phyloP scores from a whole-genome alignment of 108 stramenopile genomes.

The Pseudonitzschia delicatissima region DNA sequence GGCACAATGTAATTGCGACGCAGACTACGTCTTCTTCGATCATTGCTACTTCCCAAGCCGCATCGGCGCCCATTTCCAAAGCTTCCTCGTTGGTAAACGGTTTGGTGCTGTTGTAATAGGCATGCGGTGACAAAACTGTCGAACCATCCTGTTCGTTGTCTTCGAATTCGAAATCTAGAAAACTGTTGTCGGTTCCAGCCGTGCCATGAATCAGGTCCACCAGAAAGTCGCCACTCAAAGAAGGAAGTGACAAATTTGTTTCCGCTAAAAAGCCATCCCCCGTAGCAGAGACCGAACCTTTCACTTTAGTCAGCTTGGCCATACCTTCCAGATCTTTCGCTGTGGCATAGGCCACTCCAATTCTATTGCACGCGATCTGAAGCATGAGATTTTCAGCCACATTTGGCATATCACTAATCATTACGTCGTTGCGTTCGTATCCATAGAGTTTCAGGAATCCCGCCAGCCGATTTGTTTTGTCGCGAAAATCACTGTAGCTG shows the following conservation, averaged over 20 bases:
- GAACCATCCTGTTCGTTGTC: conserved; percentile 20
- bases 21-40: conserved; percentile 36
- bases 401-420: conserved; percentile 49
- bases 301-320: conserved; percentile 34
- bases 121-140: conserved; percentile 14
- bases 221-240: conserved; percentile 34
- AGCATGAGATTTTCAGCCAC: conserved; percentile 38
- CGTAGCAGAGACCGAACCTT: conserved; percentile 20
- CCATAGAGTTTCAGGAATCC: conserved; percentile 33
- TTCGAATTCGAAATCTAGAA: conserved; percentile 15
- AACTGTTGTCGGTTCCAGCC: neutral
- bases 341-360: conserved; percentile 41
- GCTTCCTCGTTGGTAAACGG: conserved; percentile 37
- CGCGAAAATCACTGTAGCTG: conserved; percentile 29
- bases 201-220: conserved; percentile 24
- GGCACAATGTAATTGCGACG: conserved; percentile 41
- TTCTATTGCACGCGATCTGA: conserved; percentile 45
- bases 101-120: conserved; percentile 26
- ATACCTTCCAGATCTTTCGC: conserved; percentile 31
- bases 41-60: conserved; percentile 24
- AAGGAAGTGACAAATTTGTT: conserved; percentile 22
- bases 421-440: conserved; percentile 29
- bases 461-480: conserved; percentile 27
- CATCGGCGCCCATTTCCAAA: conserved; percentile 26
- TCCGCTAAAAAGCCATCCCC: conserved; percentile 28